phyloP scores from a whole-genome alignment of 257 asterid genomes.

The Solanum ossicruentum region DNA sequence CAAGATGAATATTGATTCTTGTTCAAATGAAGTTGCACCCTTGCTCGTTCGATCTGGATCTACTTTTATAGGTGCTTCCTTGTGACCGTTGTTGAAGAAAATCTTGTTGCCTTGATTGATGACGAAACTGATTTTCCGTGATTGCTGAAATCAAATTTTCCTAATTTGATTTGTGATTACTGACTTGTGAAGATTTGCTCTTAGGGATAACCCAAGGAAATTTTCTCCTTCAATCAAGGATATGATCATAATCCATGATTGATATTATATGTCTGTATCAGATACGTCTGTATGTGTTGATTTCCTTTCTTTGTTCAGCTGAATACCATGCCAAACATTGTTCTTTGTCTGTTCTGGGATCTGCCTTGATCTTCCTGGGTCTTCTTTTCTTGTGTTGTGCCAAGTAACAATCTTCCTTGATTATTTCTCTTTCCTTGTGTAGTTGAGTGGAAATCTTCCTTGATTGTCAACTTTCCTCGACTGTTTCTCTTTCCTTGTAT shows the following conservation, averaged over 20 bases:
- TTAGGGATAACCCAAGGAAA: neutral
- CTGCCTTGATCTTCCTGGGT: no score
- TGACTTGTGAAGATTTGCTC: neutral
- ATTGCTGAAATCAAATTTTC: neutral
- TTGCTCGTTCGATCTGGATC: neutral
- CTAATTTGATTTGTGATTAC: neutral
- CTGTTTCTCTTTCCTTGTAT: no score
- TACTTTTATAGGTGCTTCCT: neutral
- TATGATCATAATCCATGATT: neutral
- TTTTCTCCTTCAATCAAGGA: neutral
- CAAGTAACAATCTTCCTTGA: no score
- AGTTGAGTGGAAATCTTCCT: no score
- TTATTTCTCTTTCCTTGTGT: no score
- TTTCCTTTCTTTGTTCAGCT: no score
- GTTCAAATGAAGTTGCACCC: neutral
- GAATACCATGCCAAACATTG: no score
- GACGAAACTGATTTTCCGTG: neutral
- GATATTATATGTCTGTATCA: neutral
- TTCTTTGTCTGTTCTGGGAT: no score
- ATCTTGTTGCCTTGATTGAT: neutral
- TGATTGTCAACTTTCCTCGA: no score
- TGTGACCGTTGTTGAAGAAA: neutral
- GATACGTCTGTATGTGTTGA: neutral
- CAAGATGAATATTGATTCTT: neutral
- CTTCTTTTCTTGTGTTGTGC: no score